These are phyloP conservation scores for Hirschioporus abietinus DNA, from an alignment of 768 basidiomycete species.

Conservation along the genomic window DNA sequence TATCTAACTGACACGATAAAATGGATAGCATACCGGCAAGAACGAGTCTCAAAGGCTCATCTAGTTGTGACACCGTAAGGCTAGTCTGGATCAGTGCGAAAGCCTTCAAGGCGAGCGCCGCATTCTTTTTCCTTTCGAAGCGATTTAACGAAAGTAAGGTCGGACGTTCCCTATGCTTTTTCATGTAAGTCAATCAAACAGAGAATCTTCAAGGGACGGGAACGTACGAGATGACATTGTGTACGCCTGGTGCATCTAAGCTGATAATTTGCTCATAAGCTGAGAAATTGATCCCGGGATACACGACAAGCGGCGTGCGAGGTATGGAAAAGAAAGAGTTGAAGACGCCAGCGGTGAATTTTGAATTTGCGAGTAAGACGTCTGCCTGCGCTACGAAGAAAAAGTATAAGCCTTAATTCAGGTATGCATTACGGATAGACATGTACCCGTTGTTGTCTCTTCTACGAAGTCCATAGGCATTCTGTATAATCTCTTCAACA, in stretches of 20 bases:
- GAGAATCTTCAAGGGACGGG: constrained; percentile 6
- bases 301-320: constrained; percentile 70
- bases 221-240: constrained; percentile 54
- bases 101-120: constrained; percentile 69
- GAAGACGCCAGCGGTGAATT: constrained; percentile 84
- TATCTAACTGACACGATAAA: neutral
- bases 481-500: constrained; percentile 76
- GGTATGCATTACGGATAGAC: neutral
- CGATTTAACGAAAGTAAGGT: constrained; percentile 88
- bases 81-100: constrained; percentile 54
- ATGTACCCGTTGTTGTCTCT: constrained; percentile 81
- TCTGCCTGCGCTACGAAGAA: constrained; percentile 77
- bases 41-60: constrained; percentile 56
- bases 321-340: constrained; percentile 66
- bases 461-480: constrained; percentile 88
- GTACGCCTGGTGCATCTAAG: constrained; percentile 43
- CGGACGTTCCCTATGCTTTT: constrained; percentile 44
- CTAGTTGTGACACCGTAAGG: constrained; percentile 14
- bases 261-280: constrained; percentile 54
- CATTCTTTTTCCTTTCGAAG: constrained; percentile 95
- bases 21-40: constrained; percentile 55
- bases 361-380: constrained; percentile 85
- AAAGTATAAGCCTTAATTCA: neutral
- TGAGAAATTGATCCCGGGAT: constrained; percentile 86
- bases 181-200: constrained; percentile 2